Conservation (phyloP, 1,284 basidiomycete genomes). For the Peniophora sp. region DNA sequence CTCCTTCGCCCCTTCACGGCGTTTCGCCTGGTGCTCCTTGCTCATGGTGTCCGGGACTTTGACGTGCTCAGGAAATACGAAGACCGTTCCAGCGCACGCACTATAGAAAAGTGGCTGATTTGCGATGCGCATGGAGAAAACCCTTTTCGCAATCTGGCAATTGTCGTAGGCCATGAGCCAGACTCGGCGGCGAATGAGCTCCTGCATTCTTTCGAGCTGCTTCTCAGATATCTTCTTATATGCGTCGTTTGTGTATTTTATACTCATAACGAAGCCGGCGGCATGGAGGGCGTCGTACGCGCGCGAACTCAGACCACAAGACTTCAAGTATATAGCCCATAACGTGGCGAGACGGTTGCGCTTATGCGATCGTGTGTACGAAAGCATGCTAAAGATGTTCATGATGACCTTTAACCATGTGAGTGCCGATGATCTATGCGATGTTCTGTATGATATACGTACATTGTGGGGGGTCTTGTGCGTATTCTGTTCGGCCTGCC, state of each 20-base stretch:
- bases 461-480: constrained; percentile 21
- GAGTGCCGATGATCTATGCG: background rate
- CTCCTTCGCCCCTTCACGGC: constrained; percentile 14
- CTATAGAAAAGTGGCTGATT: constrained; percentile 27
- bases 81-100: constrained; percentile 28
- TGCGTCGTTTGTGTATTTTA: constrained; percentile 16
- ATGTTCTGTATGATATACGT: background rate
- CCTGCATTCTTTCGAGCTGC: background rate
- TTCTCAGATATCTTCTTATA: constrained; percentile 1
- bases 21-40: constrained; percentile 11
- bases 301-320: constrained; percentile 16
- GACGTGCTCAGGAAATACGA: constrained; percentile 15
- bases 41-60: constrained; percentile 12
- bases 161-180: constrained; percentile 30
- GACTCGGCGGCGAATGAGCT: constrained; percentile 13
- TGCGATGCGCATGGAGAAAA: constrained; percentile 26
- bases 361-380: constrained; percentile 3
- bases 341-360: constrained; percentile 7
- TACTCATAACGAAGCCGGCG: constrained; percentile 21
- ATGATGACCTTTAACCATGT: background rate
- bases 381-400: background rate
- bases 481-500: constrained; percentile 14
- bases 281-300: constrained; percentile 19
- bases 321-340: constrained; percentile 20
- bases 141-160: constrained; percentile 24